Evolutionary conservation across 495 filamentous ascomycete genomes (phyloP).

Genomic region (Xylaria castorea): DNA sequence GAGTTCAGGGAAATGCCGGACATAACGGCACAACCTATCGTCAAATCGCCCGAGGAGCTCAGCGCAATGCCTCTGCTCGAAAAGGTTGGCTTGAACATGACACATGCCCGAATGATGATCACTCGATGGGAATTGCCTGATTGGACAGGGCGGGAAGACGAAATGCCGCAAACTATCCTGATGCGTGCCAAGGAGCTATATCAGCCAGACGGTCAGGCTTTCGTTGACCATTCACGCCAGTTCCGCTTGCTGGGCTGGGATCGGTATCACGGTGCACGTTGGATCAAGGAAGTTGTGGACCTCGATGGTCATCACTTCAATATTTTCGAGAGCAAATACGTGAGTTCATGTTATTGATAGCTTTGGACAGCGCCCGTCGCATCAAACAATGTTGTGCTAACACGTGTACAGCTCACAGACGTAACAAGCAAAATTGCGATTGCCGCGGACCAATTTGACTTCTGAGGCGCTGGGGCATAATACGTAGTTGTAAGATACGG

Average conservation of each 20-base stretch:
- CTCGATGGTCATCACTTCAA: constrained; percentile 54
- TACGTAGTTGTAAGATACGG: not conserved
- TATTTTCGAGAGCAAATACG: constrained; percentile 43
- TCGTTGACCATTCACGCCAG: constrained; percentile 44
- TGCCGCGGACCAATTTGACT: constrained; percentile 45
- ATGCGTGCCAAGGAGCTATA: constrained; percentile 47
- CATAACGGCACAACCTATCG: constrained; percentile 22
- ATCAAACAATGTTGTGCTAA: not conserved
- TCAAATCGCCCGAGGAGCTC: constrained; percentile 39
- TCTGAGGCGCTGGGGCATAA: not conserved
- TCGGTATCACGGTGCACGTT: constrained; percentile 29
- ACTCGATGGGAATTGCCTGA: constrained; percentile 44
- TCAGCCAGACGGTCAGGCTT: constrained; percentile 29
- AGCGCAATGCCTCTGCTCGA: constrained; percentile 46
- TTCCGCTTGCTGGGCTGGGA: constrained; percentile 51
- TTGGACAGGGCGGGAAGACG: constrained; percentile 34
- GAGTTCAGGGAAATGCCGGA: constrained; percentile 24
- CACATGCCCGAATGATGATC: constrained; percentile 47
- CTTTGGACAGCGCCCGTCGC: not conserved
- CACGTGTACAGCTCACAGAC: constrained; percentile 29
- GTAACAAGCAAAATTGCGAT: constrained; percentile 41
- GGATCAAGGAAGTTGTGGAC: constrained; percentile 47
- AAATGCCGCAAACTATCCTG: constrained; percentile 46
- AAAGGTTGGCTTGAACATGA: constrained; percentile 45
- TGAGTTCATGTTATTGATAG: constrained; percentile 29